Conservation (phyloP, 257 asterid genomes). For the Solanum etuberosum region DNA sequence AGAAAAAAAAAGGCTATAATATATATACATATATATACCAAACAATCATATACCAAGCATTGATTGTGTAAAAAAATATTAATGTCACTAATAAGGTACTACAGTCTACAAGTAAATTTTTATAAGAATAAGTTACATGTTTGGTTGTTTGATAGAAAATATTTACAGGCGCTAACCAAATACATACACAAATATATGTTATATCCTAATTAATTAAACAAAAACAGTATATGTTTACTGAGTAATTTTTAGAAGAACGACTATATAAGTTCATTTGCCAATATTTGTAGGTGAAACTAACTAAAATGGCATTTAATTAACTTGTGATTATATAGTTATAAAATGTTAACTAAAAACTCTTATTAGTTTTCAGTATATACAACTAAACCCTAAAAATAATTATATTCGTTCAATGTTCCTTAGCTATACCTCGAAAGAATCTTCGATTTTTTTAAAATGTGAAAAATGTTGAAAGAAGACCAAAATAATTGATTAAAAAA, state of each 20-base stretch:
- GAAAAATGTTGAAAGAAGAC: neutral
- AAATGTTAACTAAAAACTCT: neutral
- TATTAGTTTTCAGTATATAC: neutral
- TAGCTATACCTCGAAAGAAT: neutral
- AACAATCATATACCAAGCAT: neutral
- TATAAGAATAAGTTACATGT: neutral
- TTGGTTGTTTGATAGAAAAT: neutral
- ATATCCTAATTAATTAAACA: neutral
- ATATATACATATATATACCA: neutral
- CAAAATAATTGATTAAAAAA: neutral
- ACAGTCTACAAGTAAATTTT: neutral
- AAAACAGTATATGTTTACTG: neutral
- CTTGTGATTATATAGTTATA: neutral
- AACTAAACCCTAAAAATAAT: neutral
- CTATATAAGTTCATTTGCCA: neutral
- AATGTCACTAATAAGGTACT: neutral
- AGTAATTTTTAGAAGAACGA: neutral
- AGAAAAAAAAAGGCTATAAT: too few relatives aligned
- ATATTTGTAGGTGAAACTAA: neutral
- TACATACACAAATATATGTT: too few relatives aligned
- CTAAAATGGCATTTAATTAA: neutral
- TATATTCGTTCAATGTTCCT: neutral
- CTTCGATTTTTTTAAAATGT: neutral
- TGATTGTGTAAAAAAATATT: neutral
- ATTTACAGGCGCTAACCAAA: neutral